Base-by-base conservation (phyloP, 176 grass and related monocot species). In the Oryza rufipogon region DNA sequence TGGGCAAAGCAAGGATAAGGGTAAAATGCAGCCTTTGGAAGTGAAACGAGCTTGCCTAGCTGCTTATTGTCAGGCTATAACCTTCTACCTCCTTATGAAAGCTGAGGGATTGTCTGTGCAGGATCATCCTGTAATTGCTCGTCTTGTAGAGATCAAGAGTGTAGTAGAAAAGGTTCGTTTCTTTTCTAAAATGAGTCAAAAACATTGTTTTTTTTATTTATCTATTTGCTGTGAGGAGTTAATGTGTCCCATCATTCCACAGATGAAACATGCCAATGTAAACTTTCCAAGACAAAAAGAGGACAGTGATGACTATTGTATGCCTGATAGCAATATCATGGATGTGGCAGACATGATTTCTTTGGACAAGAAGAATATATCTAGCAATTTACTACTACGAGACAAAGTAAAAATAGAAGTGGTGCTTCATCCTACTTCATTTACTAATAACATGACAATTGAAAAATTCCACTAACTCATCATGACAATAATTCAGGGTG, bases 1-100 rank as follows among this genome's bases (percentile, higher is more conserved):
- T 82, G 82, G 22, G 63, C 75, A 74, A 54, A 89, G 68, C 60
- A 88, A 68, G 66, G 26, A 80, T 68, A 90, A 91, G 46, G 85
- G 83, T 83, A 67, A 1, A 47, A 85, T 93, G 85, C 84, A 84
- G 11, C 82, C 80, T 75, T 90, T 85, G 73, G 93, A 93, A 79
- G 91, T 90, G 84, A 91, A 91, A 86, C 84, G 88, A 79, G 90
- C 83, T 77, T 91, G 94, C 81, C 76, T 95, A 70, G 74, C 91
- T 75, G 88, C 84, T 78, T 93, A 98, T 79, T 95, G 89, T 85
- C 96, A 95, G 77, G 72, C 93, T 78, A 98, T 98, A 88, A 95
- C 83, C 49, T 98, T 93, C 76, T 95, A 98, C 87, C 96, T 98
- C 74, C 93, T 98, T 88, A 88, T 95, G 75, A 98, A 93, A 86